Base-by-base conservation (phyloP, 768 basidiomycete species). In the Agaricus subrufescens region DNA sequence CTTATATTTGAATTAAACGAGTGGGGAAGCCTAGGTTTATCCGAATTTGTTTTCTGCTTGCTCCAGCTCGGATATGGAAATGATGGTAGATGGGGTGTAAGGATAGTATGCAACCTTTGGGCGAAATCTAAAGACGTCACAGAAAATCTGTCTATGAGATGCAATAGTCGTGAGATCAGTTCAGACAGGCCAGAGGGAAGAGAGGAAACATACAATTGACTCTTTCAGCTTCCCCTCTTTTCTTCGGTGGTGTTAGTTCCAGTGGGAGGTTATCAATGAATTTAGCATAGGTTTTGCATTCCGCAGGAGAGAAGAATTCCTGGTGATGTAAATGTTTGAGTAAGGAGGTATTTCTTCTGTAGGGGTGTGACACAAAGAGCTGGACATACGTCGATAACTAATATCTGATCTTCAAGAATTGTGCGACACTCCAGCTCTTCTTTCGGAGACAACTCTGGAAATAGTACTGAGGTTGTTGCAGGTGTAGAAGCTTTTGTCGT, bases 1-100 rank as follows among this genome's bases (percentile, higher is more conserved):
- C 89, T 74, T 31, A 91, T 89, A 64, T 90, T 89, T 1, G 85
- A 79, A 67, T 90, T 91, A 54, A 87, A 77, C 1, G 81, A 84
- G 62, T 83, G 78, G 0, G 82, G 77, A 14, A 69, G 59, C 53
- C 79, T 73, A 46, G 62, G 68, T 46, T 50, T 50, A 56, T 61
- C 66, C 42, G 58, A 54, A 10, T 56, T 47, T 72, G 72, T 19
- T 42, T 42, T 60, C 63, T 50, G 50, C 49, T 39, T 56, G 19
- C 48, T 31, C 4, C 81, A 63, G 63, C 73, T 61, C 12, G 76
- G 72, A 50, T 72, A 71, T 19, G 74, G 71, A 54, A 88, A 83
- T 1, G 71, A 71, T 1, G 85, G 85, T 1, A 89, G 71, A 67
- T 87, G 82, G 3, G 85, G 83, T 0, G 67, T 63, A 15, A 89